Conservation (phyloP, 495 filamentous ascomycete species). For the Lasiosphaeriaceae sp. region DNA sequence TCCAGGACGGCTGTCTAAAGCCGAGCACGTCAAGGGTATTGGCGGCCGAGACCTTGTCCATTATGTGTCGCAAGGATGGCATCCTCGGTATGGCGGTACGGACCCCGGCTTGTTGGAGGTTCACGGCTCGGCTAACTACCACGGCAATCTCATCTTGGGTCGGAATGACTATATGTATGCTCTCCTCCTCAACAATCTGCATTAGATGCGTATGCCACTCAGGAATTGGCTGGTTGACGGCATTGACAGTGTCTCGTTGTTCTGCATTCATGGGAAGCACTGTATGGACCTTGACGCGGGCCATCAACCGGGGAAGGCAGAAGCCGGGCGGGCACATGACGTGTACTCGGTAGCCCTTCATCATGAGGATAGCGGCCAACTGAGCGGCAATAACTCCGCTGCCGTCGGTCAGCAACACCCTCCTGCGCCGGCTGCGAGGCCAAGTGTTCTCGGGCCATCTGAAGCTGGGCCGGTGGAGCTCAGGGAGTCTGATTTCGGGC, state of each 20-base stretch:
- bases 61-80: not conserved
- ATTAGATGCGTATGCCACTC: not conserved
- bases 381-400: not conserved
- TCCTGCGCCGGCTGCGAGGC: not conserved
- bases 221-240: too few relatives aligned
- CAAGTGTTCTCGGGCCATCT: not conserved
- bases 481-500: too few relatives aligned
- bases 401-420: conserved; percentile 8
- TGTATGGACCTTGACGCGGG: too few relatives aligned
- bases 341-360: not conserved
- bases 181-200: not conserved
- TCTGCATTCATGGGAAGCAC: too few relatives aligned
- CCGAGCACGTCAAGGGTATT: too few relatives aligned
- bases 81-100: not conserved
- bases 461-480: not conserved
- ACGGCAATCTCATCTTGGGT: not conserved
- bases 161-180: conserved; percentile 7
- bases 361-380: conserved; percentile 1
- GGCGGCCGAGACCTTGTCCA: too few relatives aligned
- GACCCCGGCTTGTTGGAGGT: not conserved
- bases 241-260: not conserved
- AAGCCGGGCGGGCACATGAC: conserved; percentile 2
- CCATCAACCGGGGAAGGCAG: too few relatives aligned
- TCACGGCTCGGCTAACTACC: not conserved
- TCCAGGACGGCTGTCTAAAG: too few relatives aligned